Evolutionary conservation across 345 rosid species (phyloP), one percentile per base, ranked within the genome.

Genomic region (Adansonia digitata): DNA sequence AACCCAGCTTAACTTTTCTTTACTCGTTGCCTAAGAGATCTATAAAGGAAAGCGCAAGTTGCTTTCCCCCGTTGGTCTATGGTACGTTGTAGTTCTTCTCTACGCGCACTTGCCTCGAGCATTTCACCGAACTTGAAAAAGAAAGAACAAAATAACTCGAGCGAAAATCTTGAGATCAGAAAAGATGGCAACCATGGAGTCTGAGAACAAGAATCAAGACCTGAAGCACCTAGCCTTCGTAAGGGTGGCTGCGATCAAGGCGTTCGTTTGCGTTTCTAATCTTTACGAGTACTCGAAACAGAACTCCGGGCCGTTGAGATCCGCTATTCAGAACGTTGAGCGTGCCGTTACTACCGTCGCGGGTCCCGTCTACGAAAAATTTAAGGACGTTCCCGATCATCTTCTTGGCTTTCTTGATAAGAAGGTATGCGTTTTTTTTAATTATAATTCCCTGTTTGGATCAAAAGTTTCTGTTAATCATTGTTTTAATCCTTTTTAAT

Each of bases 301-400:
- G 59, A 91, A 86, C 87, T 91, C 91, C 14, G 98, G 97, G 26
- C 90, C 97, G 13, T 78, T 94, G 64, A 86, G 88, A 77, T 78
- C 97, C 29, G 75, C 97, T 0, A 91, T 92, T 3, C 87, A 79
- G 0, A 86, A 84, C n/a, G 95, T 91, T 0, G 98, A 94, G 79
- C 81, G 85, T 0, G 86, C 92, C 20, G 95, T 92, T 35, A 82
- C 88, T 29, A 37, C 93, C 75, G 86, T 88, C 60, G 85, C 90
- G 2, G 76, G 84, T 4, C 98, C 98, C 7, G 94, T 92, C 29
- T 90, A 81, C 77, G 72, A 82, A 43, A 92, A 86, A 73, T 69
- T 87, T 67, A 90, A 87, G 67, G 84, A 80, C 76, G 83, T 88
- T n/a, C 97, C 98, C 5, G 90, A 79, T 63, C 74, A 85, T 83